Percentiles rank a stretch among this genome's conserved stretches.
These are phyloP conservation scores for Acmispon strigosus DNA, from an alignment of 306 rosid species.

Conservation along the genomic window DNA sequence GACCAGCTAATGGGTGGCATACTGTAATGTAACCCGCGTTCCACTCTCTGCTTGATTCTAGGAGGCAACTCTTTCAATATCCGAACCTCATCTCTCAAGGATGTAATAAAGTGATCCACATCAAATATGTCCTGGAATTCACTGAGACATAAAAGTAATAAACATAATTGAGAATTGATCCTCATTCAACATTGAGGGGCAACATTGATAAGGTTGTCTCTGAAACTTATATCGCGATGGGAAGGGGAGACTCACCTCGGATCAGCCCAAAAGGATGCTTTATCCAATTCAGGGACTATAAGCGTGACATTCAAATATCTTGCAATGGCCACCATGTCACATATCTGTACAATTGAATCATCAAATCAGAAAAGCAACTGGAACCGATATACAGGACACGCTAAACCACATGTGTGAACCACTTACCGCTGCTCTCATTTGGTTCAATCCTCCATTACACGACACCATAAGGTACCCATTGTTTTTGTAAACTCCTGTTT, in stretches of 20 bases:
- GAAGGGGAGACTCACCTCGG: conserved; percentile 59
- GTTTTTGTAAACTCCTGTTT: conserved; percentile 76
- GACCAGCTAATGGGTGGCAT: conserved; percentile 99
- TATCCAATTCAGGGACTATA: conserved; percentile 87
- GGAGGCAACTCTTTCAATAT: conserved; percentile 95
- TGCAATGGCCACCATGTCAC: conserved; percentile 98
- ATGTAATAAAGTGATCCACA: conserved; percentile 85
- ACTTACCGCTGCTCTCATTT: conserved; percentile 99
- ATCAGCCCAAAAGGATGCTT: conserved; percentile 96
- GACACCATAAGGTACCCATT: conserved; percentile 94
- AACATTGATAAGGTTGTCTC: not conserved
- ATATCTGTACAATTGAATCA: conserved; percentile 50
- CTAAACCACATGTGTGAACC: not conserved
- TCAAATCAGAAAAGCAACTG: not conserved
- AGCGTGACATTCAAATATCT: conserved; percentile 90
- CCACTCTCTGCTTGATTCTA: conserved; percentile 73
- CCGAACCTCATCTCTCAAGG: conserved; percentile 94
- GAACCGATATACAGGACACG: not conserved
- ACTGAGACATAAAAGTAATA: conserved; percentile 34
- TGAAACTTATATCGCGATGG: not conserved
- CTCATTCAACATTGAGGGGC: not conserved
- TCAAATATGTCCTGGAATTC: conserved; percentile 95
- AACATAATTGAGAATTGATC: not conserved
- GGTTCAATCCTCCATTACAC: conserved; percentile 95
- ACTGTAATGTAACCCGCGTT: conserved; percentile 55